A percentile compares a stretch with the other conserved stretches of the same genome.
These are phyloP conservation scores for Colletotrichum melonis DNA, from an alignment of 2,329 filamentous ascomycete species.

Conservation along the genomic window DNA sequence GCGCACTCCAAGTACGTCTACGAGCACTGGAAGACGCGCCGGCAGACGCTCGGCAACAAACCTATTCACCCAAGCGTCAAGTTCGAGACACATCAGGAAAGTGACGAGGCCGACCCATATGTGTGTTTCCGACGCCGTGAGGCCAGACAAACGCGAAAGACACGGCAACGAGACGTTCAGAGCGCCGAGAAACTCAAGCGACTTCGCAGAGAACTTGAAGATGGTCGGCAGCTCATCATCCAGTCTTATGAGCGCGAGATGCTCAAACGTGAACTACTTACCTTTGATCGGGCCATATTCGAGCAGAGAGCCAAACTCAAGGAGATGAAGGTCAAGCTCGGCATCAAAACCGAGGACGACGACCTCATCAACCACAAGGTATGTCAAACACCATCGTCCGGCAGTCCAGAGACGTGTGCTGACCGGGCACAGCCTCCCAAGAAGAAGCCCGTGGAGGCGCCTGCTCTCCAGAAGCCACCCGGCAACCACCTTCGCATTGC, in stretches of 20 bases:
- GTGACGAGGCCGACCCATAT: slow-evolving; percentile 95
- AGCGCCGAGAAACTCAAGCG: slow-evolving; percentile 95
- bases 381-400: slow-evolving; percentile 40
- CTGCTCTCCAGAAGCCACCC: slow-evolving; percentile 70
- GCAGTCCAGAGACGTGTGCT: slow-evolving; percentile 44
- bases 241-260: slow-evolving; percentile 84
- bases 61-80: slow-evolving; percentile 84
- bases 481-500: slow-evolving; percentile 76
- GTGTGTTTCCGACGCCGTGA: slow-evolving; percentile 97
- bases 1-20: slow-evolving; percentile 82
- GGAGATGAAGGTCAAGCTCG: slow-evolving; percentile 86
- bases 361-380: slow-evolving; percentile 96
- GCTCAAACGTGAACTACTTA: slow-evolving; percentile 80
- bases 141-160: slow-evolving; percentile 94
- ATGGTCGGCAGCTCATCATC: slow-evolving; percentile 83
- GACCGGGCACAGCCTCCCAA: slow-evolving; percentile 71
- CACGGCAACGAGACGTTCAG: slow-evolving; percentile 90
- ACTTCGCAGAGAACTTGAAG: slow-evolving; percentile 89
- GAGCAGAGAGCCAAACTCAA: slow-evolving; percentile 85
- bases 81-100: slow-evolving; percentile 94
- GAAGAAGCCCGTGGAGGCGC: slow-evolving; percentile 72
- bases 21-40: slow-evolving; percentile 85
- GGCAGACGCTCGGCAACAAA: slow-evolving; percentile 75
- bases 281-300: slow-evolving; percentile 81
- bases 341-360: slow-evolving; percentile 93